Percentiles rank a stretch among this genome's conserved stretches.
phyloP scores from a whole-genome alignment of 805 yeast species.

The Candida silvatica region DNA sequence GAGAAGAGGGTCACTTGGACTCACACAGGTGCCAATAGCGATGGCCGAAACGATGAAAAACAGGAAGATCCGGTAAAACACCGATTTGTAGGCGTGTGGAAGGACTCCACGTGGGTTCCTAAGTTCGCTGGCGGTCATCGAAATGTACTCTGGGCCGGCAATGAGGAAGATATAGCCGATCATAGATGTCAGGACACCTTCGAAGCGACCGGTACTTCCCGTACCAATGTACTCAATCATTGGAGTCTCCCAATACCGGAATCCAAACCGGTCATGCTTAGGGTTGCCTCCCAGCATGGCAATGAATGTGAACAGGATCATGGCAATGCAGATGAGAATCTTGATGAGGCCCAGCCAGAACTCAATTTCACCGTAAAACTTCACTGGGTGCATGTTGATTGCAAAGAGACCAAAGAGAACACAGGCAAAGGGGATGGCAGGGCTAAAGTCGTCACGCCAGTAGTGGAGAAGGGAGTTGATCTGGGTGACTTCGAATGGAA shows the following conservation, averaged over 20 bases:
- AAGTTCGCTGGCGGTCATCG: constrained; percentile 39
- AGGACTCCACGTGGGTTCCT: constrained; percentile 38
- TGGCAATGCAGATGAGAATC: constrained; percentile 31
- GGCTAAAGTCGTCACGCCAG: constrained; percentile 38
- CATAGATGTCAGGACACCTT: constrained; percentile 34
- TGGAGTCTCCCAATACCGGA: constrained; percentile 21
- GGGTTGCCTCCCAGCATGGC: constrained; percentile 49
- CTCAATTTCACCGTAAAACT: constrained; percentile 39
- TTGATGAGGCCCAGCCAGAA: constrained; percentile 38
- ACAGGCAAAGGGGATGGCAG: constrained; percentile 35
- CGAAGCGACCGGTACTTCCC: constrained; percentile 37
- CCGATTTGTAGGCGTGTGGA: constrained; percentile 40
- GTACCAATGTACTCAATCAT: constrained; percentile 27
- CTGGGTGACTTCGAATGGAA: constrained; percentile 39
- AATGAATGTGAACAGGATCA: constrained; percentile 20
- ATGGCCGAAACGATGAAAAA: constrained; percentile 41
- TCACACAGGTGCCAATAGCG: constrained; percentile 35
- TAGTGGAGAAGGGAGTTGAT: constrained; percentile 38
- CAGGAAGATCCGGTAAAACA: constrained; percentile 32
- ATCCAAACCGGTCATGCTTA: constrained; percentile 29
- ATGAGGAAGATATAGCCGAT: constrained; percentile 32
- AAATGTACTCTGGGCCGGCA: constrained; percentile 43
- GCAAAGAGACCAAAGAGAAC: constrained; percentile 33
- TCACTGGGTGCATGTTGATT: constrained; percentile 35
- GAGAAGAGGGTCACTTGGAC: constrained; percentile 33